Base-by-base conservation (phyloP, 345 rosid species). In the Euphorbia pulcherrima region DNA sequence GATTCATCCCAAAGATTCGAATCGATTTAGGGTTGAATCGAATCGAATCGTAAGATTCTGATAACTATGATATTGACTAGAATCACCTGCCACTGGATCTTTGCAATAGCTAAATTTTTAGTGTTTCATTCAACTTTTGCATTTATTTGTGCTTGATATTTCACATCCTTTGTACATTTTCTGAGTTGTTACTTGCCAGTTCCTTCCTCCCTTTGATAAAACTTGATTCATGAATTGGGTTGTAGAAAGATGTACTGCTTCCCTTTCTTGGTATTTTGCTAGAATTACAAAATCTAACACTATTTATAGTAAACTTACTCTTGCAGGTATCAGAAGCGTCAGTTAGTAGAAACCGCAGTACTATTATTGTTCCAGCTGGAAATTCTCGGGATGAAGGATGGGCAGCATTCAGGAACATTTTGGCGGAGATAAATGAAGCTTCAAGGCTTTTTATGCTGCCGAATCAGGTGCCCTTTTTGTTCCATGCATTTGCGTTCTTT, bases 341-440 rank as follows among this genome's bases (percentile, higher is more conserved):
- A 29, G 88, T 91, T 30, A 91, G 87, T 78, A 86, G 99, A 80
- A 91, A 88, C 70, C 91, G 97, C 63, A 94, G 97, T 74, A 94
- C 97, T 60, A 94, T 94, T 60, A 91, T 94, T 59, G 95, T 94
- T 58, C 97, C 99, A 27, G 97, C 97, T 46, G 97, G 99, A 69
- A 90, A 74, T 74, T 52, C 88, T 17, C 77, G 86, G 65, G 96
- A 91, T 75, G 99, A 91, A 88, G 99, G 99, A 13, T 94, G 97
- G 99, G 83, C 96, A 41, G 91, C 97, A 64, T 94, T 94, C 74
- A 86, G 97, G 84, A 85, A 91, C 74, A 89, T 94, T 33, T 79
- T 94, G 72, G 97, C 94, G 1, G 97, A 91, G 79, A 88, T 94
- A 40, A 82, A 86, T 68, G 97, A 91, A 81, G 95, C 95, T 63